Percentiles rank a stretch among this genome's conserved stretches.
Conservation (phyloP, 305 asterid genomes). For the Fraxinus platypoda region DNA sequence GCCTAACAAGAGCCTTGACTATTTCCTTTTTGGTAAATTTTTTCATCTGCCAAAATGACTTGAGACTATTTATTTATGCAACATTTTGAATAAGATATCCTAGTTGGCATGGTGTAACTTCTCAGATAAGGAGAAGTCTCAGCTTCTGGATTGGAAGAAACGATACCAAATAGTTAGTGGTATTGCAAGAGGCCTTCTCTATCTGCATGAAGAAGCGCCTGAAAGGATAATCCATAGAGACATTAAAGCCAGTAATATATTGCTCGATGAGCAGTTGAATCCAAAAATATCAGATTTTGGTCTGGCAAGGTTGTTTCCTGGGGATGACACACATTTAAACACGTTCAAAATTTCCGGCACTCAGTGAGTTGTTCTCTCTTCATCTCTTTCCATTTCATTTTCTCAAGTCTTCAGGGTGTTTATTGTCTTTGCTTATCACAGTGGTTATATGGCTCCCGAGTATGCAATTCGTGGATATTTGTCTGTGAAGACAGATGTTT, state of each 20-base stretch:
- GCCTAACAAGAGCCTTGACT: slow-evolving; percentile 76
- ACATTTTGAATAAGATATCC: slow-evolving; percentile 5
- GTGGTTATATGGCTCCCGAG: slow-evolving; percentile 93
- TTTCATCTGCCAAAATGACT: not conserved
- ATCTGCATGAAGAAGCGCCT: slow-evolving; percentile 85
- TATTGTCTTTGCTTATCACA: slow-evolving; percentile 31
- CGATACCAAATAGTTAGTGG: slow-evolving; percentile 58
- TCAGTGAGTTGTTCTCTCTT: slow-evolving; percentile 42
- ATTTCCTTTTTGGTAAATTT: slow-evolving; percentile 66
- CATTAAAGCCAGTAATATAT: slow-evolving; percentile 80
- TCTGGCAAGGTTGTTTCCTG: slow-evolving; percentile 82
- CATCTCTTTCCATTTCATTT: slow-evolving; percentile 7
- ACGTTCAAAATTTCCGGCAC: slow-evolving; percentile 76
- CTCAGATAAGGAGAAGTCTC: slow-evolving; percentile 54
- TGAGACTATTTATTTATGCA: not conserved
- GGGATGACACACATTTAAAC: slow-evolving; percentile 66
- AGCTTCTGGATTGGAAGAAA: slow-evolving; percentile 59
- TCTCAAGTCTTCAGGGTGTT: not conserved
- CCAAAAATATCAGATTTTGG: slow-evolving; percentile 89
- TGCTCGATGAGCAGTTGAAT: slow-evolving; percentile 63
- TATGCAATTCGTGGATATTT: slow-evolving; percentile 73
- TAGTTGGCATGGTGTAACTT: slow-evolving; percentile 23
- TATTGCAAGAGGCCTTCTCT: slow-evolving; percentile 72
- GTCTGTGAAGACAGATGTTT: slow-evolving; percentile 80
- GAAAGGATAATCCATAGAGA: slow-evolving; percentile 81